phyloP scores from a whole-genome alignment of 2,329 filamentous ascomycete species.

The Hypoxylon sp. region DNA sequence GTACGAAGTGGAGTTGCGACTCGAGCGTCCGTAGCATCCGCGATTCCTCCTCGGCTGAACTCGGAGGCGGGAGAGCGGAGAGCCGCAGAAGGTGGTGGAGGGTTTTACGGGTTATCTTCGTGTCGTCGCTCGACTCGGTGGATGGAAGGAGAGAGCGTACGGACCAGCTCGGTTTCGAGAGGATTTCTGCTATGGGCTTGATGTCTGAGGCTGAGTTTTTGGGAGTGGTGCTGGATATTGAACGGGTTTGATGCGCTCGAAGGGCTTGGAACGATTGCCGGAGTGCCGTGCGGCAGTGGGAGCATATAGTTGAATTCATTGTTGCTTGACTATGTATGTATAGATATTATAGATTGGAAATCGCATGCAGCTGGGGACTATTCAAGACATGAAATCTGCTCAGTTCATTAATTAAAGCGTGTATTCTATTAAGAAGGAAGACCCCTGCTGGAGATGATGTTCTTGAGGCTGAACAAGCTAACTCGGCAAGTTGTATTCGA shows the following conservation, averaged over 20 bases:
- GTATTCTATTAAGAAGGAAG: conserved; percentile 14
- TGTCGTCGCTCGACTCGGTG: conserved; percentile 51
- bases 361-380: not conserved
- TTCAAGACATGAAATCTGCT: conserved; percentile 8
- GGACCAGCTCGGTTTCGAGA: conserved; percentile 86
- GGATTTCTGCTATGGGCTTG: conserved; percentile 60
- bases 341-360: not conserved
- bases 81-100: conserved; percentile 89
- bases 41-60: conserved; percentile 72
- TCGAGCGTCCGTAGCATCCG: conserved; percentile 81
- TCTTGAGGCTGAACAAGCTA: conserved; percentile 38
- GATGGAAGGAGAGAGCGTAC: conserved; percentile 79
- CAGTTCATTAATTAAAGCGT: conserved; percentile 1
- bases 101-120: conserved; percentile 74
- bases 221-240: conserved; percentile 14
- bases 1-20: conserved; percentile 92
- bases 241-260: conserved; percentile 1
- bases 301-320: conserved; percentile 51
- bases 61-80: conserved; percentile 85
- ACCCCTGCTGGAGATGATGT: conserved; percentile 30
- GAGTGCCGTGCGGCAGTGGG: conserved; percentile 47
- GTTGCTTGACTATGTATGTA: not conserved
- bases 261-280: conserved; percentile 29
- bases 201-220: conserved; percentile 17
- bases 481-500: not conserved